Base-by-base conservation (phyloP, 257 asterid genomes). In the Knoxia roxburghii region DNA sequence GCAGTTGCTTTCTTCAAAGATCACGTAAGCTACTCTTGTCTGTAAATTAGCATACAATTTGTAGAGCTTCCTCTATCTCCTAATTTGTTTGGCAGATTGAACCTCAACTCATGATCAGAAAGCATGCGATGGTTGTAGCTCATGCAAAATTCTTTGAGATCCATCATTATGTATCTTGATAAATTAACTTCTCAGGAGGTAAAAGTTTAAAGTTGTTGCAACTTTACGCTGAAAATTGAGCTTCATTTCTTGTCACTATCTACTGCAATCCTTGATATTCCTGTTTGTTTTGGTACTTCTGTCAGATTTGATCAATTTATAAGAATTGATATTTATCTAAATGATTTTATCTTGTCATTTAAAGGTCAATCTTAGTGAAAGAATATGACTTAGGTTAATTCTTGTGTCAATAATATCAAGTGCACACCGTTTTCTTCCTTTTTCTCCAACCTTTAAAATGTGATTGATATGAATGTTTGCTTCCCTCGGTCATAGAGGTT, bases 141-240 rank as follows among this genome's bases (percentile, higher is more conserved):
- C 98, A 89, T 77, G 96, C 96, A n/a, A 27, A 92, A 89, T 82
- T 92, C 97, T 26, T 74, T 89, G 78, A 86, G 98, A 81, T 92
- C 98, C 77, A 89, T 87, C 68, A 82, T 92, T 51, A 89, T 89
- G 98, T 92, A 92, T 83, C 97, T 92, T 27, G 98, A 89, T 73
- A 77, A 87, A 55, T 69, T 89, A 74, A 89, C 90, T 72, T 81
- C 96, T 65, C 80, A 83, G 68, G 95, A 92, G 98, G 98, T 91
- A 73, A 76, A 35, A 13, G 46, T 39, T 21, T 49, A 24, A 0
- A 45, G 66, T 48, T 24, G 29, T 63, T 40, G 33, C 33, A 53
- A 17, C 32, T 33, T 56, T 21, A 41, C 13, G 54, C 12, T 4
- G 55, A 48, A 13, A 39, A 27, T 41, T 48, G 48, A 64, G 67